Percentiles rank a stretch among this genome's conserved stretches.
Conservation (phyloP, 495 filamentous ascomycete genomes). For the Emericellopsis terricola region DNA sequence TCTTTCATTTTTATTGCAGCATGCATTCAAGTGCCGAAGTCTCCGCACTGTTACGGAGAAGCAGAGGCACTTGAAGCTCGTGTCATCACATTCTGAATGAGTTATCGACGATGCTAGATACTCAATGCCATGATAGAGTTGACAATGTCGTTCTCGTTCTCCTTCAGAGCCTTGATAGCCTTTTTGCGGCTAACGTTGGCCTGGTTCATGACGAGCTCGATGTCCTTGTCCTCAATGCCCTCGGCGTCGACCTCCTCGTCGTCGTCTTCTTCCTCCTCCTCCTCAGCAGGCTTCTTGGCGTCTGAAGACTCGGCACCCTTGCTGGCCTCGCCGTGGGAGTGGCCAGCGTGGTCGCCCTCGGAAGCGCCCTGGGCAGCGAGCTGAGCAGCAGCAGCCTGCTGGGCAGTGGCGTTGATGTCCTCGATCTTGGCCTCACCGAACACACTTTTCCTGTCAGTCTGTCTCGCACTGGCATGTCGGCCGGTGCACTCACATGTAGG, state of each 20-base stretch:
- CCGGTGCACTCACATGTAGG: conserved; percentile 71
- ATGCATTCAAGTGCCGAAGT: too few species aligned
- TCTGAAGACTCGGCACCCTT: conserved; percentile 53
- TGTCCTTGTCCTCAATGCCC: conserved; percentile 95
- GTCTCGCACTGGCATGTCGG: too few species aligned
- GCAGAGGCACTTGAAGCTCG: too few species aligned
- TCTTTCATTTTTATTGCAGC: too few species aligned
- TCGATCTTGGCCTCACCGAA: conserved; percentile 99
- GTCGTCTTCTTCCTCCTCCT: conserved; percentile 76
- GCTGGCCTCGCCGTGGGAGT: conserved; percentile 56
- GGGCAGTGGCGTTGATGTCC: conserved; percentile 94
- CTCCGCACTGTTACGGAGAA: too few species aligned
- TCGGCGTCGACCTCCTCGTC: conserved; percentile 87
- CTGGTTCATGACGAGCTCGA: conserved; percentile 97
- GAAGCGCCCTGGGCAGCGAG: conserved; percentile 50
- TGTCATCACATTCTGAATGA: too few species aligned
- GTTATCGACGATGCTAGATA: too few species aligned
- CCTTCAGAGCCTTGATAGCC: conserved; percentile 93
- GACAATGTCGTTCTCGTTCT: conserved; percentile 99
- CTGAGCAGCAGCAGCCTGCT: conserved; percentile 83
- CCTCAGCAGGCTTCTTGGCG: conserved; percentile 70
- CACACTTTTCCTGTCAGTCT: conserved; percentile 41
- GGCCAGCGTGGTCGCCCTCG: conserved; percentile 38
- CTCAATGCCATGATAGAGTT: conserved; percentile 99
- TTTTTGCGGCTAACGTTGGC: conserved; percentile 92